Conservation (phyloP, 805 yeast species). For the Zygosaccharomyces bisporus region DNA sequence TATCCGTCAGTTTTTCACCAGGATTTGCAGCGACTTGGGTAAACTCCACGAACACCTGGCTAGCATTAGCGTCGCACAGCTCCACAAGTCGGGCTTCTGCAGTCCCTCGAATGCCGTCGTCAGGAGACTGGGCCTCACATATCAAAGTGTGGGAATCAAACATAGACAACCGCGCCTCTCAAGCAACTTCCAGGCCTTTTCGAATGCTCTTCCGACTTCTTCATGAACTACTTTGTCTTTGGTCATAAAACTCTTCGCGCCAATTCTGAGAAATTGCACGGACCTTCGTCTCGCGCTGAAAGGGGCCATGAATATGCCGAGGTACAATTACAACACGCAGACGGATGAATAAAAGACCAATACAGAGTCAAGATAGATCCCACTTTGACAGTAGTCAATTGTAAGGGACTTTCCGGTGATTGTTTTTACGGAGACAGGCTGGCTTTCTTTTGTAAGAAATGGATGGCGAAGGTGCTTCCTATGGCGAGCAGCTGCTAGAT, state of each 20-base stretch:
- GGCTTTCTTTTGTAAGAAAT: conserved; percentile 8
- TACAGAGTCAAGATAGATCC: not conserved
- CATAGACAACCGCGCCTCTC: not conserved
- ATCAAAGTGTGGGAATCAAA: conserved; percentile 25
- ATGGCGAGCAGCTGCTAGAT: conserved; percentile 75
- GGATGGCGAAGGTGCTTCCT: conserved; percentile 64
- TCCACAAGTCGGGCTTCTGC: conserved; percentile 51
- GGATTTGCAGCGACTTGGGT: conserved; percentile 40
- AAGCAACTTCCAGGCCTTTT: not conserved
- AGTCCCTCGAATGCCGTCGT: conserved; percentile 47
- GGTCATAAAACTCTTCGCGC: not conserved
- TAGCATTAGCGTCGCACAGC: conserved; percentile 46
- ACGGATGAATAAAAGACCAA: not conserved
- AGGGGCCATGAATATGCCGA: conserved; percentile 4
- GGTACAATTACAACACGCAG: not conserved
- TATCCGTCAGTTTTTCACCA: conserved; percentile 34
- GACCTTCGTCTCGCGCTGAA: conserved; percentile 5
- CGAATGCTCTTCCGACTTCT: not conserved
- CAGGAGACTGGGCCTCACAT: conserved; percentile 39
- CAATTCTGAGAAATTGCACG: not conserved
- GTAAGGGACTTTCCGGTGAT: not conserved
- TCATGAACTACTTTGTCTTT: not conserved
- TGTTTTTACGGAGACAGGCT: not conserved
- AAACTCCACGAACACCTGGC: conserved; percentile 43
- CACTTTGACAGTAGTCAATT: not conserved